Evolutionary conservation across 1,284 basidiomycete species (phyloP), one percentile per base, ranked within the genome.

Genomic region (Papiliotrema terrestris): DNA sequence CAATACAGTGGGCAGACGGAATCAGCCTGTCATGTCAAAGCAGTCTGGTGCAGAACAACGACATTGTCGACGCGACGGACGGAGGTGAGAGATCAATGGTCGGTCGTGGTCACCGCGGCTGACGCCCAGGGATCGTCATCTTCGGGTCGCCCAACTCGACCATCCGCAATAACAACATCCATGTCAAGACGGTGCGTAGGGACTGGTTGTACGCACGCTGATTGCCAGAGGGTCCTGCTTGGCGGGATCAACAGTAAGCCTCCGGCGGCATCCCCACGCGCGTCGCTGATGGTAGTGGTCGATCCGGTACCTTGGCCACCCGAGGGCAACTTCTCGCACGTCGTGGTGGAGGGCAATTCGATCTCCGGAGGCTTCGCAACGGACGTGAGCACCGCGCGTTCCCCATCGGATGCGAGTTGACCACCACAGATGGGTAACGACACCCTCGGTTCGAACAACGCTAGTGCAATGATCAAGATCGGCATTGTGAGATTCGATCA

Each of bases 111-210:
- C n/a, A 19, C 39, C n/a, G 32, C 19, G 3, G 2, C 36, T 45
- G 2, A 45, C 26, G 25, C 6, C 14, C n/a, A 52, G 51, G 85
- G 2, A 87, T 91, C 52, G 90, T 91, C 1, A 64, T 92, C 2
- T 92, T 92, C 65, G 89, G 89, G n/a, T 78, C 88, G 1, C 88
- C 88, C 2, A 87, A 86, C 2, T 84, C 84, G 1, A 78, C 82
- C 44, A 83, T 92, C n/a, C 82, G 86, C 58, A 84, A 84, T 63
- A 87, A 87, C 68, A 88, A 86, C 0, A 86, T 91, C 59, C 85
- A 82, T 80, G 81, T 86, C 6, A 78, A 83, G 43, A 86, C 82
- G 51, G 63, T 67, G 32, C 36, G 62, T 61, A 13, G n/a, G 15
- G n/a, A 41, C 9, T 45, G 19, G 39, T 29, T 41, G 8, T 44